Evolutionary conservation across 1,284 basidiomycete genomes (phyloP).

Genomic region (Exobasidium rhododendri): DNA sequence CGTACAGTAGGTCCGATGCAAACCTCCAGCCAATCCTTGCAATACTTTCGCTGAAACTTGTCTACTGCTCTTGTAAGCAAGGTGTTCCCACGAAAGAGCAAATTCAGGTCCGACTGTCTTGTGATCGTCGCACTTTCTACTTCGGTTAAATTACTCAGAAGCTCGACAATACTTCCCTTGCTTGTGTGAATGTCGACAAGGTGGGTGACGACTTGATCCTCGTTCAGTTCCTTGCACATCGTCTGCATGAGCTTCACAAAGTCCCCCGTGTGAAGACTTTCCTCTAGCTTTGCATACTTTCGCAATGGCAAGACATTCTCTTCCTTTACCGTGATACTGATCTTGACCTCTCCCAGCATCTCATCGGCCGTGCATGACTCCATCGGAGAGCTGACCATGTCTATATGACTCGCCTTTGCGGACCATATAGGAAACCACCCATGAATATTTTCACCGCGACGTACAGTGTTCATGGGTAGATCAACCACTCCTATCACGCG

Average conservation of each 20-base stretch:
- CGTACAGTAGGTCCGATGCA: constrained; percentile 36
- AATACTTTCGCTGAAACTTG: constrained; percentile 36
- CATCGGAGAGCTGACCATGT: not conserved
- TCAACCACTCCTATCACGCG: constrained; percentile 36
- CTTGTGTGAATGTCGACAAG: constrained; percentile 36
- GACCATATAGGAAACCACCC: constrained; percentile 49
- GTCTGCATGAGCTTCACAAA: constrained; percentile 22
- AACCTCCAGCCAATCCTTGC: constrained; percentile 35
- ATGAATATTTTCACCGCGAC: constrained; percentile 41
- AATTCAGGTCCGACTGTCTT: constrained; percentile 30
- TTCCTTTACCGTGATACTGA: constrained; percentile 30
- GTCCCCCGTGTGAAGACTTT: constrained; percentile 23
- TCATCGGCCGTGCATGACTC: constrained; percentile 13
- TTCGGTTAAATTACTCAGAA: constrained; percentile 29
- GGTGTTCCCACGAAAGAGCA: constrained; percentile 47
- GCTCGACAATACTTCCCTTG: constrained; percentile 35
- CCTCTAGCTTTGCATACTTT: constrained; percentile 31
- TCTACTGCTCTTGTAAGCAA: constrained; percentile 41
- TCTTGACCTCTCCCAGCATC: constrained; percentile 38
- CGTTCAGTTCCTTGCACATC: constrained; percentile 31
- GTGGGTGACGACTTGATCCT: constrained; percentile 33
- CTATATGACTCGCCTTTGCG: not conserved
- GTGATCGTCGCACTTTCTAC: constrained; percentile 29
- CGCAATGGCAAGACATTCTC: constrained; percentile 33
- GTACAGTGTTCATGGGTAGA: constrained; percentile 39